Base-by-base conservation (phyloP, 305 asterid genomes). In the Coffea humblotiana region DNA sequence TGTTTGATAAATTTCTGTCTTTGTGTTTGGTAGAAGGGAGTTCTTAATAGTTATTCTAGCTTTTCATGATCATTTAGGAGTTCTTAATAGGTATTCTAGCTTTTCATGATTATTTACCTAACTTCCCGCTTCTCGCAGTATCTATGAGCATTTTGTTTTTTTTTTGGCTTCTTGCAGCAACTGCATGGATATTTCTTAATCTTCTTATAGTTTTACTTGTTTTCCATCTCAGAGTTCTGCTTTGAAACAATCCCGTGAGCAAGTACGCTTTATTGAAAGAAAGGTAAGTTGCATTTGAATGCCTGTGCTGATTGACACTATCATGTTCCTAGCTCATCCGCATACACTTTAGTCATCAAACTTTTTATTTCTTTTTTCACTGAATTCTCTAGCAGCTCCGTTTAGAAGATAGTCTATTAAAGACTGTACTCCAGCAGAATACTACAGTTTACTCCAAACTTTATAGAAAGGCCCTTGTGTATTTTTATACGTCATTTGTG, bases 221-320 rank as follows among this genome's bases (percentile, higher is more conserved):
- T 61, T 79, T 74, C 84, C 71, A 78, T 88, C 74, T 84, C 91
- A 96, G 99, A 96, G 99, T 86, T 86, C 93, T 79, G 82, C 83
- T 79, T 84, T 96, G 91, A 91, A 90, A 86, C 90, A 89, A 73
- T 89, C 97, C 72, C 98, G 99, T 79, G 88, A 89, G 76, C 94
- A 85, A 86, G 97, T 92, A 75, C 92, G 87, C 73, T 82, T 80
- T 77, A 87, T 94, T 74, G 98, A 92, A 89, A 94, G 89, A 87
- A 96, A 90, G 97, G 99, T 96, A 81, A 67, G 72, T 40, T 52
- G 71, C 9, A 48, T 82, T 83, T 52, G 45, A 5, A 67, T 75
- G 67, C 23, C 48, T 13, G 71, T 45, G 49, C 7, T 21, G 40
- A 58, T 37, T 15, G 45, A 74, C 11, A 32, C 35, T 12, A 27